Evolutionary conservation across 2,329 filamentous ascomycete species (phyloP), one percentile per base, ranked within the genome.

Genomic region (Neonectria ditissima): DNA sequence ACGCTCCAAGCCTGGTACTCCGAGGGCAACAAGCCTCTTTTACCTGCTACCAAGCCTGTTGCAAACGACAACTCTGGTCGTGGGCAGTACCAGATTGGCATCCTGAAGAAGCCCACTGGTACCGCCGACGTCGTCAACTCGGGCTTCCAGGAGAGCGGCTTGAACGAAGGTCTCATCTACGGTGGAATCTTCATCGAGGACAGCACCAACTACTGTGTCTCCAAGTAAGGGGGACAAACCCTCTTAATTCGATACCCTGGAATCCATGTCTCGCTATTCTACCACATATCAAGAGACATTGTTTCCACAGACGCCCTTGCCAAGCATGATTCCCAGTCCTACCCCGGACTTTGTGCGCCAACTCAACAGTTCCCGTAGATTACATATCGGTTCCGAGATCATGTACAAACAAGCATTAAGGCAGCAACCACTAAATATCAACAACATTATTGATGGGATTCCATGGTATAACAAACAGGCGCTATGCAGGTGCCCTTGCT

Each of bases 61-160:
- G 22, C 76, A 43, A 86, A 87, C 68, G 81, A 88, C 67, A 79
- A 88, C 59, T 80, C 81, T 43, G 87, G 87, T 5, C 81, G 84
- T 58, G 88, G 88, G 22, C 86, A 89, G 73, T 89, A 83, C 75
- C 88, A 90, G 73, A 83, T 90, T 55, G 88, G 88, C 37, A 73
- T 89, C 1, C 78, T 90, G 62, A 90, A 90, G 82, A 89, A 89
- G 80, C 82, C 85, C 6, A 80, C 84, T 51, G 80, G 84, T 57
- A 77, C 75, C 32, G 73, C 69, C 48, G 82, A 87, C 68, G 79
- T 86, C 41, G 80, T 79, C 47, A 82, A 81, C 71, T 72, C 80
- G 41, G 85, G 83, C 5, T 80, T 78, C 67, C 86, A 87, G 73
- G 77, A 80, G 63, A 67, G 76, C 10, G 80, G 77, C 24, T 82